These are phyloP conservation scores for Cladobotryum protrusum DNA, from an alignment of 2,329 filamentous ascomycete species.

Conservation along the genomic window DNA sequence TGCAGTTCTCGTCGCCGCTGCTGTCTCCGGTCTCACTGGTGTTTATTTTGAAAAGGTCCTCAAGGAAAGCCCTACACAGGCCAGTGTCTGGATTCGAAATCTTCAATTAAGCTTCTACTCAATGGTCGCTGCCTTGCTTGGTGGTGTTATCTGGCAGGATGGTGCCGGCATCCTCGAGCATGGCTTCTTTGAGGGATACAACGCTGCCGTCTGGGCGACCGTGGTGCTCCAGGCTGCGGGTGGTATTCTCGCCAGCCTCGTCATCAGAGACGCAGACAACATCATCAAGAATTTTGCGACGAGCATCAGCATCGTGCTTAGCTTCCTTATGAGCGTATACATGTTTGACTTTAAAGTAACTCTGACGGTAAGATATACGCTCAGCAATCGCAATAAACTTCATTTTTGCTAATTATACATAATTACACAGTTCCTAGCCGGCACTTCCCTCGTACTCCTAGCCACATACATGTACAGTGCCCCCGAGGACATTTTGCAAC, in stretches of 20 bases:
- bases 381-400: not conserved
- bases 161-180: slow-evolving; percentile 74
- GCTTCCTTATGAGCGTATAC: slow-evolving; percentile 75
- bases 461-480: slow-evolving; percentile 82
- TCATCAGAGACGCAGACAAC: slow-evolving; percentile 48
- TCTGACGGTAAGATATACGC: slow-evolving; percentile 53
- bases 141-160: slow-evolving; percentile 82
- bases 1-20: slow-evolving; percentile 71
- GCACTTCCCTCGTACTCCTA: slow-evolving; percentile 69
- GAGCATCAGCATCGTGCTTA: slow-evolving; percentile 84
- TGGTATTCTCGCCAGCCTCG: slow-evolving; percentile 62
- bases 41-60: slow-evolving; percentile 89
- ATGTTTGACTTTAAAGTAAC: slow-evolving; percentile 79
- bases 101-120: slow-evolving; percentile 94
- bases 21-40: slow-evolving; percentile 76
- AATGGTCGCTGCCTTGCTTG: slow-evolving; percentile 77
- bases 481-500: slow-evolving; percentile 45
- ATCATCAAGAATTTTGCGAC: slow-evolving; percentile 93
- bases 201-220: slow-evolving; percentile 81
- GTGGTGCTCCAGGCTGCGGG: slow-evolving; percentile 77
- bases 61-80: slow-evolving; percentile 70
- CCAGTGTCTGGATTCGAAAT: slow-evolving; percentile 89
- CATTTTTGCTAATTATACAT: not conserved
- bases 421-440: slow-evolving; percentile 65
- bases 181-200: slow-evolving; percentile 94